Percentiles rank a stretch among this genome's conserved stretches.
Evolutionary conservation across 2,329 filamentous ascomycete species (phyloP).

Genomic region (Colletotrichum paranaense): DNA sequence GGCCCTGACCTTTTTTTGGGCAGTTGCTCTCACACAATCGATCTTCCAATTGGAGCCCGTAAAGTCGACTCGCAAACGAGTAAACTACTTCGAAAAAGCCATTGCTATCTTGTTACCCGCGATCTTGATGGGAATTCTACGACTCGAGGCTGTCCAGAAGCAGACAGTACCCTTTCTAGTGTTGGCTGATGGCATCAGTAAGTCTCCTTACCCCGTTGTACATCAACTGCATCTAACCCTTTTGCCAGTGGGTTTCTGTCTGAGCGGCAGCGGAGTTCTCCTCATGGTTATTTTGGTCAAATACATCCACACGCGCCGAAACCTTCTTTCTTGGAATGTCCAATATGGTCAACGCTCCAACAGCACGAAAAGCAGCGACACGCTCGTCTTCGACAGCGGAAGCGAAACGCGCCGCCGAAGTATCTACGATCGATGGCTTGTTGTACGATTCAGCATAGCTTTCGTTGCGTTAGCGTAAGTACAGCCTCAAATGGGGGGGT

Average conservation of each 20-base stretch:
- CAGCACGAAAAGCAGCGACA: constrained; percentile 24
- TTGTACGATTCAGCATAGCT: constrained; percentile 56
- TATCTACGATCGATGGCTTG: constrained; percentile 58
- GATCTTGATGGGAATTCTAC: constrained; percentile 47
- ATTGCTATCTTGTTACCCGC: constrained; percentile 49
- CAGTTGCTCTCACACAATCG: constrained; percentile 49
- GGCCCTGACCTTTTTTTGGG: constrained; percentile 58
- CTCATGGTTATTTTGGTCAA: constrained; percentile 52
- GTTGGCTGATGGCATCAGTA: constrained; percentile 51
- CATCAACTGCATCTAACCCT: not conserved
- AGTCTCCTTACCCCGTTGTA: constrained; percentile 30
- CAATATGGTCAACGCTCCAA: constrained; percentile 43
- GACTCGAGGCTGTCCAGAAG: constrained; percentile 42
- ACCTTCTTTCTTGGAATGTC: constrained; percentile 45
- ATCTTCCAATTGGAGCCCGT: constrained; percentile 46
- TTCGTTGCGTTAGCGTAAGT: constrained; percentile 53
- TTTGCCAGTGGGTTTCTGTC: constrained; percentile 49
- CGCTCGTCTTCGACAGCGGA: constrained; percentile 26
- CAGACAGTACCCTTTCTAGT: constrained; percentile 45
- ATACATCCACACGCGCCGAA: constrained; percentile 51
- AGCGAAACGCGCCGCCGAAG: constrained; percentile 36
- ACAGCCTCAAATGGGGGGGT: not conserved
- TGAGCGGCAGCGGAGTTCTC: constrained; percentile 49
- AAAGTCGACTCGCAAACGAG: constrained; percentile 41
- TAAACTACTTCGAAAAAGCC: constrained; percentile 45